These are phyloP conservation scores for Annona cherimola DNA, from an alignment of 164 flowering plant species.

Conservation along the genomic window DNA sequence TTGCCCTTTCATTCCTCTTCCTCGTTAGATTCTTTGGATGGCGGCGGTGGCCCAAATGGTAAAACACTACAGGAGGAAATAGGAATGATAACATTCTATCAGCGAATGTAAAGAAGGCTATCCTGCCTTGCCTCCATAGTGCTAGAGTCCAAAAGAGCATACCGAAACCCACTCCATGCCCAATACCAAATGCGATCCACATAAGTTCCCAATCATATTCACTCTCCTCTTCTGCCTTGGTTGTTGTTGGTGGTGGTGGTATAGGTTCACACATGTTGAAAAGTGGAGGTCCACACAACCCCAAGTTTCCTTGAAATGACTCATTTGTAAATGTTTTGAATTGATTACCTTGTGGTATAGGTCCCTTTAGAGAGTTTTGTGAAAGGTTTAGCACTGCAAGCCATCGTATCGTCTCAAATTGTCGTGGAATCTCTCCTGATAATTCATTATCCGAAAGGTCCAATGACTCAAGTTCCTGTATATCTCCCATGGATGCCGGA, in stretches of 20 bases:
- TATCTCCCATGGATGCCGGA: not conserved
- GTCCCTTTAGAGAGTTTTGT: slow-evolving; percentile 1
- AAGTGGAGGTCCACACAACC: slow-evolving; percentile 6
- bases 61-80: too few relatives aligned
- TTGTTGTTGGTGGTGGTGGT: not conserved
- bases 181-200: not conserved
- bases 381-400: too few relatives aligned
- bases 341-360: slow-evolving; percentile 7
- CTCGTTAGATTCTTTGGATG: too few relatives aligned
- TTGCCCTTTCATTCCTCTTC: too few relatives aligned
- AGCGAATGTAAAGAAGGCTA: not conserved
- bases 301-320: slow-evolving; percentile 1
- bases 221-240: too few relatives aligned
- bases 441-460: too few relatives aligned
- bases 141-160: not conserved
- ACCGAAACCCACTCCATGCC: not conserved
- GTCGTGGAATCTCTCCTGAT: too few relatives aligned
- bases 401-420: too few relatives aligned
- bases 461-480: too few relatives aligned
- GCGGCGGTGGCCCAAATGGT: too few relatives aligned
- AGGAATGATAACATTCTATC: not conserved
- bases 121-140: not conserved
- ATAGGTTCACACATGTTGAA: not conserved
- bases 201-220: not conserved
- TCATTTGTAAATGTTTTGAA: not conserved